Conservation (phyloP, 345 rosid species). For the Laguncularia racemosa region DNA sequence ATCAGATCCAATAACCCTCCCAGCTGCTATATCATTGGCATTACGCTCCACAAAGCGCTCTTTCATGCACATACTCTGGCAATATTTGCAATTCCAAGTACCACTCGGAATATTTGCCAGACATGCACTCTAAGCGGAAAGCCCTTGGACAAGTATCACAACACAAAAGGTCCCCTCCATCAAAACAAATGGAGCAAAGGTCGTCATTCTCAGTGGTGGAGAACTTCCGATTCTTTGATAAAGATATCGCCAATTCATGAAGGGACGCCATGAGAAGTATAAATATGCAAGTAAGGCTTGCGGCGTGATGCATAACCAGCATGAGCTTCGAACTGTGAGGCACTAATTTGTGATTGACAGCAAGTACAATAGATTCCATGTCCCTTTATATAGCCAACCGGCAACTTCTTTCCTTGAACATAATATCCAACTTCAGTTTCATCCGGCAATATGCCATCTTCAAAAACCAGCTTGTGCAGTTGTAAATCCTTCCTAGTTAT, state of each 20-base stretch:
- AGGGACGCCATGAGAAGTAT: conserved; percentile 98
- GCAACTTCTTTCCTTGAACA: conserved; percentile 74
- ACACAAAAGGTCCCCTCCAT: conserved; percentile 81
- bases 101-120: conserved; percentile 51
- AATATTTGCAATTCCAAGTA: conserved; percentile 78
- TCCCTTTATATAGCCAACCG: conserved; percentile 78
- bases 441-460: conserved; percentile 69
- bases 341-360: conserved; percentile 88
- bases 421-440: conserved; percentile 83
- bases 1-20: conserved; percentile 83
- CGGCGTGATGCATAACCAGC: conserved; percentile 92
- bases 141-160: conserved; percentile 98
- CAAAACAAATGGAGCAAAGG: no score
- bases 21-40: conserved; percentile 82
- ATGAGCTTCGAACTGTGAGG: conserved; percentile 93
- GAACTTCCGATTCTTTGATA: conserved; percentile 46
- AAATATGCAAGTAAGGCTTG: conserved; percentile 84
- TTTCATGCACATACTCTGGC: conserved; percentile 46
- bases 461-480: conserved; percentile 81
- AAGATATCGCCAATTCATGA: conserved; percentile 72
- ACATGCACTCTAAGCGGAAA: conserved; percentile 64
- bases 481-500: conserved; percentile 85
- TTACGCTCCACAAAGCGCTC: conserved; percentile 67
- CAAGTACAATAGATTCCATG: conserved; percentile 73
- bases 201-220: conserved; percentile 53